A percentile compares a stretch with the other conserved stretches of the same genome.
phyloP scores from a whole-genome alignment of 352 stramenopile genomes.

The Phytopythium vexans region DNA sequence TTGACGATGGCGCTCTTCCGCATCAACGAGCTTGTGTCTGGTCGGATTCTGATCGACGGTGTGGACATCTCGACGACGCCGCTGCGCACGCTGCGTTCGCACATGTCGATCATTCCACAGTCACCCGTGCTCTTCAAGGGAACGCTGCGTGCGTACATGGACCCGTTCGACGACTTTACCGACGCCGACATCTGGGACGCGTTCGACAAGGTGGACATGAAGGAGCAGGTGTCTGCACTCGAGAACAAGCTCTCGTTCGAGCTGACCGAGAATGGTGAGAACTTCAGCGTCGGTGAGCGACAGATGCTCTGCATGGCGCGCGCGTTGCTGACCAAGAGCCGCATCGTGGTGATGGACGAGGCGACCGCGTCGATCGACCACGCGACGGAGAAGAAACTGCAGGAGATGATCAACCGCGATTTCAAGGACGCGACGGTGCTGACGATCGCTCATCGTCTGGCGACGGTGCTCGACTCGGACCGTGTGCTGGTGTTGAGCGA shows the following conservation, averaged over 20 bases:
- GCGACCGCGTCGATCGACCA: no score
- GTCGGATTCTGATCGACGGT: conserved; percentile 19
- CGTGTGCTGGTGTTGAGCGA: no score
- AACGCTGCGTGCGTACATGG: conserved; percentile 72
- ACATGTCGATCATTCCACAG: conserved; percentile 23
- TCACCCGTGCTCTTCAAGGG: conserved; percentile 87
- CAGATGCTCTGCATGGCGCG: no score
- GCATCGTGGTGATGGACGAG: no score
- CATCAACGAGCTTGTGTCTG: conserved; percentile 51
- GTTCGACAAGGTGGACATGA: conserved; percentile 62
- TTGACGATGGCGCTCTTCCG: conserved; percentile 75
- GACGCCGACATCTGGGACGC: conserved; percentile 57
- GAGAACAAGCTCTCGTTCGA: conserved; percentile 8
- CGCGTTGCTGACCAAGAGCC: no score
- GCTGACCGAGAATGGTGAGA: no score
- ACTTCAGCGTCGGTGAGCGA: no score
- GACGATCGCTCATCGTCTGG: no score
- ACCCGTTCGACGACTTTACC: conserved; percentile 71
- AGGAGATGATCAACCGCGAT: no score
- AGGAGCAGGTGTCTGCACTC: conserved; percentile 10
- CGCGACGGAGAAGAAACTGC: no score
- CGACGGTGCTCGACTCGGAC: no score
- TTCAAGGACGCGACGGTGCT: no score
- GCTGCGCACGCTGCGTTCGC: conserved; percentile 14
- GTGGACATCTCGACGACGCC: conserved; percentile 15